Evolutionary conservation across 495 filamentous ascomycete species (phyloP), one percentile per base, ranked within the genome.

Genomic region (Podospora didyma): DNA sequence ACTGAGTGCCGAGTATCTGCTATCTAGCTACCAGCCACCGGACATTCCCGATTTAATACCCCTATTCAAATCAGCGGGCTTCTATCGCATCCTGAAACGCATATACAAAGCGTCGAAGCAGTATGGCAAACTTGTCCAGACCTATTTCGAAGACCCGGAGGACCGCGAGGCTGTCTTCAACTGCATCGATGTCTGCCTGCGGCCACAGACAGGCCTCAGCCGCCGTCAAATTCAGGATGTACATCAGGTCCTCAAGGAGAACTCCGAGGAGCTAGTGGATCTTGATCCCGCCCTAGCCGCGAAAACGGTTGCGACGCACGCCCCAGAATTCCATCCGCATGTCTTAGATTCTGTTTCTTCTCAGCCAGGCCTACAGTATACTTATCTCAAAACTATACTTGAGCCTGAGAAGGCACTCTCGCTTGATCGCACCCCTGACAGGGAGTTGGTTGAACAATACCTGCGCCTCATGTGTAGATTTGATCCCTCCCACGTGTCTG

Each of bases 61-160:
- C 1, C 70, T 88, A 1, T 89, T 97, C 61, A 82, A 86, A 53
- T 77, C 86, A 59, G 94, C 95, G 4, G 82, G 84, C 7, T 98
- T 97, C 67, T 94, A 89, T 68, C 86, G 93, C n/a, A 92, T 98
- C 44, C 71, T 98, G 31, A 97, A 97, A 72, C 86, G 88, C 23
- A 89, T 89, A 26, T 96, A 96, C 65, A 84, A 83, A 60, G 76
- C 81, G 4, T 91, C 96, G 57, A 89, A 84, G 61, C 84, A 91
- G 63, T 96, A 89, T 62, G 79, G 88, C 2, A 85, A 88, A 60
- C 79, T 96, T 34, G 71, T 97, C 0, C 75, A 89, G 60, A 83
- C 87, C 1, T 96, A 90, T 66, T 89, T 98, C 44, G 88, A 97
- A 54, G 94, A 97, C 62, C 81, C 82, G 3, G 83, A 90, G 48